Percentiles rank a stretch among this genome's conserved stretches.
Evolutionary conservation across 306 rosid genomes (phyloP).

Genomic region (Sicyos edulis): DNA sequence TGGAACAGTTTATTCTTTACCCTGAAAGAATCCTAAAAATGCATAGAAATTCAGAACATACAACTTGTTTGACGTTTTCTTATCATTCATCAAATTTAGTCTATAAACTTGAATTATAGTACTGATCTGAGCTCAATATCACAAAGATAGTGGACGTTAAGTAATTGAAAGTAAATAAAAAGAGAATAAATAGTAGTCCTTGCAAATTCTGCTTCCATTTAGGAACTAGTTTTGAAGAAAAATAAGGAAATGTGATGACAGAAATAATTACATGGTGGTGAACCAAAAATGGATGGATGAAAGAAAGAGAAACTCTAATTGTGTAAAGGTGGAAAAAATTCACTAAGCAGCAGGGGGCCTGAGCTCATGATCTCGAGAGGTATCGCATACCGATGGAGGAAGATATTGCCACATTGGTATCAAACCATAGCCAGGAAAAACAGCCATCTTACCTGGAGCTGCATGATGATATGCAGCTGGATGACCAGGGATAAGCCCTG

Average conservation of each 20-base stretch:
- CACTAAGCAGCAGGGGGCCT: slow-evolving; percentile 96
- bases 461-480: slow-evolving; percentile 50
- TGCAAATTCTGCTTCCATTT: slow-evolving; percentile 12
- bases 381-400: slow-evolving; percentile 60
- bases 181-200: too few relatives aligned
- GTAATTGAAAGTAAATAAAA: too few relatives aligned
- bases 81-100: too few relatives aligned
- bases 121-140: too few relatives aligned
- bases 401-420: slow-evolving; percentile 88
- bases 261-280: slow-evolving; percentile 16
- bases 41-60: too few relatives aligned
- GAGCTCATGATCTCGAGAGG: slow-evolving; percentile 84
- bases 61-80: too few relatives aligned
- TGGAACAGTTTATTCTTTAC: too few relatives aligned
- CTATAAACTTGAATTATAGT: too few relatives aligned
- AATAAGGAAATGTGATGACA: background rate
- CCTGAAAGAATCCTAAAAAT: too few relatives aligned
- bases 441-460: slow-evolving; percentile 66
- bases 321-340: background rate
- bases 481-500: slow-evolving; percentile 63
- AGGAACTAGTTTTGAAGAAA: background rate
- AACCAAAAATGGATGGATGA: slow-evolving; percentile 17
- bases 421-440: slow-evolving; percentile 68
- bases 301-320: background rate
- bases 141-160: too few relatives aligned